Evolutionary conservation across 2,329 filamentous ascomycete genomes (phyloP).

Genomic region (Aspergillus sp.): DNA sequence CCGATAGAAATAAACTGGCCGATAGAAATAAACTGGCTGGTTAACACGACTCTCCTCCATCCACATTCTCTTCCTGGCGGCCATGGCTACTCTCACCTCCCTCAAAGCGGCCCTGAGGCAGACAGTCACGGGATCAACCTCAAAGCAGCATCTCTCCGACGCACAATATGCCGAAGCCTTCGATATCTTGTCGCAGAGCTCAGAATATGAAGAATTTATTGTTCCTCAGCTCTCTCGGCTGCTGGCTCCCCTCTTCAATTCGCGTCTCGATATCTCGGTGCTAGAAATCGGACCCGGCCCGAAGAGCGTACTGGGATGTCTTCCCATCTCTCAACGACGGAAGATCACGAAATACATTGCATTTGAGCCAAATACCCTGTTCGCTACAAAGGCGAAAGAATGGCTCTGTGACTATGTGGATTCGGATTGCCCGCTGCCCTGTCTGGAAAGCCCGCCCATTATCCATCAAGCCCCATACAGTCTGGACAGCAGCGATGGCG

Average conservation of each 20-base stretch:
- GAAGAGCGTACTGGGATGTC: slow-evolving; percentile 47
- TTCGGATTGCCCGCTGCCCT: slow-evolving; percentile 15
- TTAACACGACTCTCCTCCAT: not conserved
- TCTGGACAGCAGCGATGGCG: slow-evolving; percentile 15
- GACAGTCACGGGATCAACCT: not conserved
- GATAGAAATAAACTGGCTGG: no score
- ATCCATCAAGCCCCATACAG: slow-evolving; percentile 7
- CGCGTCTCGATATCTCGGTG: slow-evolving; percentile 43
- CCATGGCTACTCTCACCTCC: slow-evolving; percentile 42
- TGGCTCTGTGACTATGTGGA: slow-evolving; percentile 32
- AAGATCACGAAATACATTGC: slow-evolving; percentile 50
- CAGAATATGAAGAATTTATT: slow-evolving; percentile 49
- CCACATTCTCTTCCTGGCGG: not conserved
- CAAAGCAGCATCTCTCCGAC: slow-evolving; percentile 24
- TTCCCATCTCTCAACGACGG: slow-evolving; percentile 37
- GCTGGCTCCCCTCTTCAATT: slow-evolving; percentile 38
- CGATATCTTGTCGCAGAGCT: slow-evolving; percentile 33
- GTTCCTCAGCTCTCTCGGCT: slow-evolving; percentile 39
- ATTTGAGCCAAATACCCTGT: slow-evolving; percentile 50
- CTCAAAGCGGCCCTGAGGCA: slow-evolving; percentile 35
- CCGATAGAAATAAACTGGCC: no score
- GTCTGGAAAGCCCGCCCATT: slow-evolving; percentile 2
- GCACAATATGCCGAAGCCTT: slow-evolving; percentile 48
- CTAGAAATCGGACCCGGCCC: slow-evolving; percentile 59
- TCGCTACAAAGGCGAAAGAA: slow-evolving; percentile 41